phyloP scores from a whole-genome alignment of 495 filamentous ascomycete species.

The Aspergillus steynii region DNA sequence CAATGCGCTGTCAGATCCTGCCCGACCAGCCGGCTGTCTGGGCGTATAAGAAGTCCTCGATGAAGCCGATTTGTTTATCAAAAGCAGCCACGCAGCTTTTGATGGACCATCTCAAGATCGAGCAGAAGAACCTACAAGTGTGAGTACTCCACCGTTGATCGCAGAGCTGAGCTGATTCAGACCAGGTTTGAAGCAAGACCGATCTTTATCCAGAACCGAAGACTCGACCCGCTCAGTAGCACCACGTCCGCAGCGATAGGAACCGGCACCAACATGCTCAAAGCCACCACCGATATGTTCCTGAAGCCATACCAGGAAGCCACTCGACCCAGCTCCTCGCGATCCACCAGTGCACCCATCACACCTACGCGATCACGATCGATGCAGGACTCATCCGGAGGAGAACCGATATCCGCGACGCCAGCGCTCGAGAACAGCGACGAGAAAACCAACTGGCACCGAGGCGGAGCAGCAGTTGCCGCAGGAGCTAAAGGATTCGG shows the following conservation, averaged over 20 bases:
- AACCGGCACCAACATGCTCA: slow-evolving; percentile 30
- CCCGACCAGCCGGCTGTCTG: slow-evolving; percentile 67
- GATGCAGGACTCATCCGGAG: not conserved
- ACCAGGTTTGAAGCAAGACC: slow-evolving; percentile 26
- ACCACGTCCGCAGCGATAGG: slow-evolving; percentile 38
- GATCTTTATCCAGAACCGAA: slow-evolving; percentile 35
- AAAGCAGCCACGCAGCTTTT: slow-evolving; percentile 67
- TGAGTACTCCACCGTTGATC: slow-evolving; percentile 6
- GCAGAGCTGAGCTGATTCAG: not conserved
- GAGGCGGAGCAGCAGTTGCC: slow-evolving; percentile 23
- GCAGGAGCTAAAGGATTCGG: slow-evolving; percentile 38
- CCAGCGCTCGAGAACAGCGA: not conserved
- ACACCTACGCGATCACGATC: not conserved
- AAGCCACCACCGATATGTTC: slow-evolving; percentile 32
- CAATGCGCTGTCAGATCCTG: slow-evolving; percentile 70
- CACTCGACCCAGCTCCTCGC: slow-evolving; percentile 10
- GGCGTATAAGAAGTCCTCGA: slow-evolving; percentile 50
- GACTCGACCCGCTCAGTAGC: slow-evolving; percentile 47
- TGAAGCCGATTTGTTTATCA: slow-evolving; percentile 56
- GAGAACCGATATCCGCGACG: too few species aligned
- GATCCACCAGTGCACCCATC: not conserved
- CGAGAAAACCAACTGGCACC: slow-evolving; percentile 8
- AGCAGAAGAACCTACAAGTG: slow-evolving; percentile 62
- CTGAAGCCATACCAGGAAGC: slow-evolving; percentile 34
- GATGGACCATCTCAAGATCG: slow-evolving; percentile 56